These are phyloP conservation scores for Starmerella scarabaei DNA, from an alignment of 805 yeast genomes.

Conservation along the genomic window DNA sequence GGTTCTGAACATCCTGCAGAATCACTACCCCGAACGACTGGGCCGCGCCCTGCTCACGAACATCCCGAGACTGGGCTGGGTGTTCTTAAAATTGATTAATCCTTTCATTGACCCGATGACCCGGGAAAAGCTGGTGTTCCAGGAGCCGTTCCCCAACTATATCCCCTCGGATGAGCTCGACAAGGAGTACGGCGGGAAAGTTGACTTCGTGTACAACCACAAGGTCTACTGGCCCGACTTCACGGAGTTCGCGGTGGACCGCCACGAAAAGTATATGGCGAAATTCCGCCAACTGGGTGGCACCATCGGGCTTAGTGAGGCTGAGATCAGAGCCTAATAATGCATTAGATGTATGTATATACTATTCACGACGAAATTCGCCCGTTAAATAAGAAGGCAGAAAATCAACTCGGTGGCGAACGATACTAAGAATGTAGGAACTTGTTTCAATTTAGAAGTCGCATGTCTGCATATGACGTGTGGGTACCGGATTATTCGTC, in stretches of 20 bases:
- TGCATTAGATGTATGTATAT: too few species aligned
- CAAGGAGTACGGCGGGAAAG: conserved; percentile 68
- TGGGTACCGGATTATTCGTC: too few species aligned
- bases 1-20: conserved; percentile 83
- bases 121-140: conserved; percentile 81
- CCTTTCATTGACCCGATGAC: conserved; percentile 96
- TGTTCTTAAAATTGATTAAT: conserved; percentile 77
- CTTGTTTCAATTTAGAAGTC: too few species aligned
- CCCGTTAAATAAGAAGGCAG: too few species aligned
- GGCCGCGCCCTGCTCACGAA: conserved; percentile 87
- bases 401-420: too few species aligned
- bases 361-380: too few species aligned
- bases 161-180: conserved; percentile 77
- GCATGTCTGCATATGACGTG: too few species aligned
- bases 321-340: conserved; percentile 51
- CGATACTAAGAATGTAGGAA: too few species aligned
- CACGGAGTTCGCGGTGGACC: conserved; percentile 44
- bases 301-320: conserved; percentile 67
- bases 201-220: conserved; percentile 75
- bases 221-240: conserved; percentile 65
- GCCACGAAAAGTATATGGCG: conserved; percentile 48
- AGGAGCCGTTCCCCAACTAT: conserved; percentile 73
- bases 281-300: conserved; percentile 64
- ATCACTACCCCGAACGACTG: conserved; percentile 93
- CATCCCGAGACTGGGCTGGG: conserved; percentile 89